Percentiles rank a stretch among this genome's conserved stretches.
Evolutionary conservation across 495 filamentous ascomycete species (phyloP).

Genomic region (Mytilinidion resinicola): DNA sequence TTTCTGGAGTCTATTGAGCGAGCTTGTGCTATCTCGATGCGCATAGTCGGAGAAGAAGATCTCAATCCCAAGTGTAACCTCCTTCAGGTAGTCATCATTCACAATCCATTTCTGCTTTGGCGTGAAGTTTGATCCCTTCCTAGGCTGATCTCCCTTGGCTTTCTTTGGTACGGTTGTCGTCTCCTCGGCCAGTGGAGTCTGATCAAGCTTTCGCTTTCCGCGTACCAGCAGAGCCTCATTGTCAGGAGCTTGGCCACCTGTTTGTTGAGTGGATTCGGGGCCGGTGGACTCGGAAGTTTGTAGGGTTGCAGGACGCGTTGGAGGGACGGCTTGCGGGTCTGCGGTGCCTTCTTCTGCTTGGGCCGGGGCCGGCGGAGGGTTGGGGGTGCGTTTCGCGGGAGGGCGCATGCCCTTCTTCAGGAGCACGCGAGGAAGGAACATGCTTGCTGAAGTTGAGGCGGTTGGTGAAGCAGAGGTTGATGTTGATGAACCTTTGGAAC

Average conservation of each 20-base stretch:
- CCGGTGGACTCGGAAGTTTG: too few relatives aligned
- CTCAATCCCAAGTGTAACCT: conserved; percentile 33
- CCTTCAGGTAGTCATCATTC: conserved; percentile 11
- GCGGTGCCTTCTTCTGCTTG: neutral
- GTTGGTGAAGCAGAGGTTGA: neutral
- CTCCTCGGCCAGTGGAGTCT: too few relatives aligned
- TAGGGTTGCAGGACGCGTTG: too few relatives aligned
- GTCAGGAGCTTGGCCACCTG: too few relatives aligned
- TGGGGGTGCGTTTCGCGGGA: conserved; percentile 21
- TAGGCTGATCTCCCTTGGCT: neutral
- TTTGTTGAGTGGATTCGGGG: too few relatives aligned
- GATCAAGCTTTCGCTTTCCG: too few relatives aligned
- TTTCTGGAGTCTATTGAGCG: conserved; percentile 31
- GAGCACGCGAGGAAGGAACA: conserved; percentile 36
- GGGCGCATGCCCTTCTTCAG: conserved; percentile 16
- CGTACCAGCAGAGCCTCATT: too few relatives aligned
- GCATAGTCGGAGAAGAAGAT: conserved; percentile 35
- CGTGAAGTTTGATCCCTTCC: neutral
- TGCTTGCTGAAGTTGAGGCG: neutral
- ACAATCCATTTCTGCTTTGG: conserved; percentile 2
- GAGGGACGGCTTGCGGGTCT: neutral
- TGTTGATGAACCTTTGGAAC: too few relatives aligned
- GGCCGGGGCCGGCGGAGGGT: neutral
- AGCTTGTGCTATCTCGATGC: conserved; percentile 25
- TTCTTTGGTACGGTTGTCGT: neutral